Percentiles rank a stretch among this genome's conserved stretches.
Evolutionary conservation across 257 asterid species (phyloP).

Genomic region (Solanum habrochaites): DNA sequence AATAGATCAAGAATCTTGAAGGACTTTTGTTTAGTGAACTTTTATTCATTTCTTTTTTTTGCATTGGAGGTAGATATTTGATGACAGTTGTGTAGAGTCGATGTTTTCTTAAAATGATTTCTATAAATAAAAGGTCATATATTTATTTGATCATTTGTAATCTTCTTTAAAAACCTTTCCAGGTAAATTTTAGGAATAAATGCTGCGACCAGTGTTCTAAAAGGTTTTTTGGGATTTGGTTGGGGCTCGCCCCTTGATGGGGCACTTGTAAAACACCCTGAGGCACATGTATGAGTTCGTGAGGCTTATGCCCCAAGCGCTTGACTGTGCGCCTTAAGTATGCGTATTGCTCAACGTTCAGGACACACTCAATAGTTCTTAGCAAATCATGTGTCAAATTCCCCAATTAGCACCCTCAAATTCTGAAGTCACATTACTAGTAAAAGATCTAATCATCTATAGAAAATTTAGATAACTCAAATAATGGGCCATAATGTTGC

Average conservation of each 20-base stretch:
- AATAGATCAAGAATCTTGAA: neutral
- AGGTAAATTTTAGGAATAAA: neutral
- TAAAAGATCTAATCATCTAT: neutral
- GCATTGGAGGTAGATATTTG: neutral
- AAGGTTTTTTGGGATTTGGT: neutral
- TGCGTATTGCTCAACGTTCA: neutral
- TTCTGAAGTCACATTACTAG: neutral
- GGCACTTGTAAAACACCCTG: neutral
- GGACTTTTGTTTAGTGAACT: neutral
- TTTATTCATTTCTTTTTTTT: neutral
- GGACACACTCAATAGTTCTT: neutral
- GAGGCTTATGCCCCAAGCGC: neutral
- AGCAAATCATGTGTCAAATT: neutral
- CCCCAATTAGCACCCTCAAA: neutral
- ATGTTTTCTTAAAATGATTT: neutral
- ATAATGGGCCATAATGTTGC: neutral
- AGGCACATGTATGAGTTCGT: neutral
- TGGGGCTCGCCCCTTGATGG: neutral
- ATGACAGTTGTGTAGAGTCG: neutral
- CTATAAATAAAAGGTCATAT: neutral
- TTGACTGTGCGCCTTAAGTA: neutral
- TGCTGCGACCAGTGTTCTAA: neutral
- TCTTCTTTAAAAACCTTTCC: neutral
- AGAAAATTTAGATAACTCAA: neutral
- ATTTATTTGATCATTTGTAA: neutral